Percentiles rank a stretch among this genome's conserved stretches.
Evolutionary conservation across 2,329 filamentous ascomycete species (phyloP).

Genomic region (Metarhizium robertsii): DNA sequence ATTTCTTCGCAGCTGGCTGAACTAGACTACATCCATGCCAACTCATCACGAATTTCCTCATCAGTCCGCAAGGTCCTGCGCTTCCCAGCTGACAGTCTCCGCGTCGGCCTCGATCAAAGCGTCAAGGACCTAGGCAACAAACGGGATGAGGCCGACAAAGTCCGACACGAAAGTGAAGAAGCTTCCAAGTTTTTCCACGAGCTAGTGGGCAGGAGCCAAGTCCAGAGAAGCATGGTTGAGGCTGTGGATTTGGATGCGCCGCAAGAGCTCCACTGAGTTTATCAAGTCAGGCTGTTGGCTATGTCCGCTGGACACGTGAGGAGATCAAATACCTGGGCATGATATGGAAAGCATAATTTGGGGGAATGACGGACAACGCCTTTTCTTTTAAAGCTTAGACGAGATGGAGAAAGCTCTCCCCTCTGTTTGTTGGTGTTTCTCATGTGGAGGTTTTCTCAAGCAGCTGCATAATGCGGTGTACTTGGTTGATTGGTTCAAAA

Average conservation of each 20-base stretch:
- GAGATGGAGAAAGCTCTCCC: background rate
- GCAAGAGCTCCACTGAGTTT: constrained; percentile 25
- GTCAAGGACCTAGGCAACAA: constrained; percentile 74
- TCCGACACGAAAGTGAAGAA: constrained; percentile 73
- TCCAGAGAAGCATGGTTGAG: constrained; percentile 40
- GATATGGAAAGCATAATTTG: background rate
- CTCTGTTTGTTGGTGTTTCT: background rate
- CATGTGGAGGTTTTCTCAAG: background rate
- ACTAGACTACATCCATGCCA: constrained; percentile 88
- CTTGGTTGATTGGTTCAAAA: background rate
- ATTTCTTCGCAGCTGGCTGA: constrained; percentile 70
- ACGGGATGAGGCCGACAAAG: constrained; percentile 75
- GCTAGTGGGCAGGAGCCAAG: constrained; percentile 57
- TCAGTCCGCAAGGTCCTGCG: constrained; percentile 85
- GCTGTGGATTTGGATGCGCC: constrained; percentile 47
- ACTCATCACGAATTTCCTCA: constrained; percentile 72
- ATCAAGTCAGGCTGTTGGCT: background rate
- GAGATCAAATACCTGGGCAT: background rate
- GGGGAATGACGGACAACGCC: background rate
- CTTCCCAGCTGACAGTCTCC: constrained; percentile 77
- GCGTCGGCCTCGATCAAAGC: constrained; percentile 71
- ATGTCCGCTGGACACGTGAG: background rate
- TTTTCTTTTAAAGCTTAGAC: background rate
- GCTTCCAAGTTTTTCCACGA: constrained; percentile 87
- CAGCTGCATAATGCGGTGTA: background rate